Conservation (phyloP, 169 alveolate genomes). For the Haemoproteus tartakovskyi region DNA sequence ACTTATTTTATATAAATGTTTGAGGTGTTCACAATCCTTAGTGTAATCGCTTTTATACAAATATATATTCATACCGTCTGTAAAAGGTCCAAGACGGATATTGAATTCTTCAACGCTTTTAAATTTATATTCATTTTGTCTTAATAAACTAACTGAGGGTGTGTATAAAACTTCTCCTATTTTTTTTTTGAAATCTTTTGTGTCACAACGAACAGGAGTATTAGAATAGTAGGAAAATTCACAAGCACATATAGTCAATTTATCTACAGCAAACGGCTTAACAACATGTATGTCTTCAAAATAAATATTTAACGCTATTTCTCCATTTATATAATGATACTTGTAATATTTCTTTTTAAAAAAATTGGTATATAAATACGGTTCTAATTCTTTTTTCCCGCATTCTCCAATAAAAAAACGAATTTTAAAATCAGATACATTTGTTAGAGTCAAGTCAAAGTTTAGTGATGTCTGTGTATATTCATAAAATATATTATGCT, state of each 20-base stretch:
- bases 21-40: no score
- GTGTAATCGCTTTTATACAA: no score
- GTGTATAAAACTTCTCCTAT: not conserved
- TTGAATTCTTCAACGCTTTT: no score
- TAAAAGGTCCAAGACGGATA: no score
- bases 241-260: slow-evolving; percentile 53
- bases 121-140: not conserved
- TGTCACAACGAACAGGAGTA: not conserved
- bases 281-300: not conserved
- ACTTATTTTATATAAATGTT: no score
- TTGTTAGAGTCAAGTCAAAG: slow-evolving; percentile 47
- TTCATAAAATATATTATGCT: slow-evolving; percentile 12
- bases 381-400: not conserved
- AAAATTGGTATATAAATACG: not conserved
- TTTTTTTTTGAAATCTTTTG: not conserved
- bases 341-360: slow-evolving; percentile 1
- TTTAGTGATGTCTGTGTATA: not conserved
- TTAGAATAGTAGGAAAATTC: no score
- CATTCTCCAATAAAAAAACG: not conserved
- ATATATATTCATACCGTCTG: no score
- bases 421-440: slow-evolving; percentile 60
- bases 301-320: slow-evolving; percentile 23
- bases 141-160: not conserved
- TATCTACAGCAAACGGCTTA: not conserved
- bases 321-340: slow-evolving; percentile 31